Percentiles rank a stretch among this genome's conserved stretches.
These are phyloP conservation scores for Podaxis pistillaris DNA, from an alignment of 768 basidiomycete species.

Conservation along the genomic window DNA sequence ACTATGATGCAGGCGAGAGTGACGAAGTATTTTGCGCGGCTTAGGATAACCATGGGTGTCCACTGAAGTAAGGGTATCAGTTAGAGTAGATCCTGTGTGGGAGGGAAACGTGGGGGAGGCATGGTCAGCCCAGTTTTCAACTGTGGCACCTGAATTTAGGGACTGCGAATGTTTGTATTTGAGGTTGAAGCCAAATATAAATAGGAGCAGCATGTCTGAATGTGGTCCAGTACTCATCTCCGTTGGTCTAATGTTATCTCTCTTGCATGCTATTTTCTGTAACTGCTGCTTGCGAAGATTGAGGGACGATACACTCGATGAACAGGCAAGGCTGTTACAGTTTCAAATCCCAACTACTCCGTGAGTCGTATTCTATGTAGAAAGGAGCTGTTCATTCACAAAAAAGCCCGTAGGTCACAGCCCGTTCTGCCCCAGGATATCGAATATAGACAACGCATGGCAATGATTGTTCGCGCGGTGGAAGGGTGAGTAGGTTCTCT, in stretches of 20 bases:
- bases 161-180: neutral
- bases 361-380: neutral
- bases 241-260: neutral
- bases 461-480: slow-evolving; percentile 52
- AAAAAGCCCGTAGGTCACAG: slow-evolving; percentile 1
- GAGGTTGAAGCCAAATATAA: neutral
- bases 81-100: no score
- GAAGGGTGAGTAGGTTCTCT: slow-evolving; percentile 46
- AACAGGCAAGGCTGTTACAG: slow-evolving; percentile 7
- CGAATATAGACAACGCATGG: slow-evolving; percentile 9
- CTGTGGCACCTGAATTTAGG: no score
- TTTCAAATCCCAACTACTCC: slow-evolving; percentile 11
- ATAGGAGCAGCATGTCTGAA: neutral
- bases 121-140: no score
- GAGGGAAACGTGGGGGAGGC: no score
- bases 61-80: neutral
- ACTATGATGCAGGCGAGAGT: neutral
- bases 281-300: neutral
- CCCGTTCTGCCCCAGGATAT: neutral
- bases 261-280: neutral
- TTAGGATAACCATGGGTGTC: neutral
- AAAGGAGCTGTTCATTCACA: neutral
- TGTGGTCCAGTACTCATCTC: neutral
- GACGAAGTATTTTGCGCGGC: neutral
- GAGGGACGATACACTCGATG: neutral